Evolutionary conservation across 2,329 filamentous ascomycete genomes (phyloP), one percentile per base, ranked within the genome.

Genomic region (Curvularia sp.): DNA sequence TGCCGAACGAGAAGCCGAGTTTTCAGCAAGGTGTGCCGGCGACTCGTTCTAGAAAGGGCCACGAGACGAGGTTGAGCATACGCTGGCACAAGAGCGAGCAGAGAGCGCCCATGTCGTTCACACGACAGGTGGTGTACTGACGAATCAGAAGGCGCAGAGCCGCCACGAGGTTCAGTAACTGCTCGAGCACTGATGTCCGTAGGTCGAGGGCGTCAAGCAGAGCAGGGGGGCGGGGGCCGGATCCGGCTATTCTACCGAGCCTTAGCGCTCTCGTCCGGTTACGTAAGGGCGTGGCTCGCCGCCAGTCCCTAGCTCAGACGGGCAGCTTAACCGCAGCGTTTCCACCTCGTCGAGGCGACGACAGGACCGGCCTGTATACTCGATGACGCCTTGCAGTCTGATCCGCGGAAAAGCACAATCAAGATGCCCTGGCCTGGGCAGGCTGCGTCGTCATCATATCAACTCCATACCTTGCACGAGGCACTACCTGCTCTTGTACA

Each of bases 51-150:
- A 59, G 70, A 41, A 68, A 69, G 61, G 71, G 67, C 70, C 70
- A 73, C 73, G 72, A 76, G 70, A 73, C 73, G 71, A 76, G 70
- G 70, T 65, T 61, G 57, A 71, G 73, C 72, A 72, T 69, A 65
- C 56, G 63, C 61, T 69, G 70, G 67, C 67, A 63, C 53, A 53
- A 64, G 65, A 65, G 10, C 10, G 30, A 31, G 63, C 57, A 68
- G 48, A 61, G 56, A 61, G 58, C 60, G 66, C 64, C 62, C 68
- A 70, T 72, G 64, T 65, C 65, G 64, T 71, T 72, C 58, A 65
- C 55, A 70, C 57, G 59, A 66, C 46, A 55, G 53, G 53, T 42
- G 58, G 33, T 18, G 53, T 51, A 53, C 62, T 64, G 70, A 60
- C 68, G 65, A 71, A 71, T 71, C 63, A 58, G 65, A 61, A 52